Base-by-base conservation (phyloP, 129 eudicot species). In the Chrysanthemum lavandulifolium region DNA sequence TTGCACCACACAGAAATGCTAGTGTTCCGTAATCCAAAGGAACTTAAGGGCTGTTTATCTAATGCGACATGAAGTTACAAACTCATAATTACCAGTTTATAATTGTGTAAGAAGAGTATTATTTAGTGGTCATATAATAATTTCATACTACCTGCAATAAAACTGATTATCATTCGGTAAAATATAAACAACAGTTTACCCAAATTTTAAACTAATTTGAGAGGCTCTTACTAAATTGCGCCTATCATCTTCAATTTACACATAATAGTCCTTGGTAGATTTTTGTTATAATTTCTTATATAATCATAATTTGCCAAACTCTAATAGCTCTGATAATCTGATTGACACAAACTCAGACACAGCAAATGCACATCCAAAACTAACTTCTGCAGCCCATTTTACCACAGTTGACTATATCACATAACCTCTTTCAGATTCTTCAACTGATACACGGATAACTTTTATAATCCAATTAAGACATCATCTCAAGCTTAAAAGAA, bases 1-100 rank as follows among this genome's bases (percentile, higher is more conserved):
- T 2, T 16, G 11, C 12, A 64, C 4, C 68, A 64, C 69, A 61
- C 31, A 66, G 18, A 67, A 56, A 23, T 66, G 69, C 52, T 59
- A 40, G 48, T 52, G 15, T 23, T 58, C 13, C 47, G n/a, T 47
- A 72, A 72, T 14, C 59, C 27, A 48, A 59, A 45, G 7, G 49
- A 47, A 72, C 49, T 60, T 27, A 69, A 53, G 49, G 61, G 9
- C 5, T 54, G 63, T 53, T 53, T 25, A 45, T 11, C 16, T 53
- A 48, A 45, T 21, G 59, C 12, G 2, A 49, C 72, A 5, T 51
- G 25, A 51, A 68, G 47, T 68, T 6, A 31, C 9, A 14, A 27
- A 40, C 47, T 40, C 47, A 40, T 10, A 40, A 52, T 48, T 13
- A 19, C 25, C 58, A 13, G 36, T 68, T 25, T 68, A 12, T 54